Evolutionary conservation across 495 filamentous ascomycete species (phyloP).

Genomic region (Physcia stellaris): DNA sequence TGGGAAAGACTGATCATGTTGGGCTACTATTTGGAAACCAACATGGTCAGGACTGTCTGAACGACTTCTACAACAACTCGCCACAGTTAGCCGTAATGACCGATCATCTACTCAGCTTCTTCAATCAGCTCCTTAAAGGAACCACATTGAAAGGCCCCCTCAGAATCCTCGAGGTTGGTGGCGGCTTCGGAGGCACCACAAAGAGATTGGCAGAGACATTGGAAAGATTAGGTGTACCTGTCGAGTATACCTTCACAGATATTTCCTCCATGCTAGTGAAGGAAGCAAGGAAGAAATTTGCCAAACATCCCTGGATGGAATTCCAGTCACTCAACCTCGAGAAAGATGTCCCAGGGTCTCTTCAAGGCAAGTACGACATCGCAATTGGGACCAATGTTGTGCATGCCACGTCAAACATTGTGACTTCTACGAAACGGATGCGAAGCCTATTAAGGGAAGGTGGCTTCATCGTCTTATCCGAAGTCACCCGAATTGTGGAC

Average conservation of each 20-base stretch:
- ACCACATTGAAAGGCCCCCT: constrained; percentile 8
- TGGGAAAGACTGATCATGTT: constrained; percentile 17
- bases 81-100: constrained; percentile 18
- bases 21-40: constrained; percentile 17
- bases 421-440: constrained; percentile 19
- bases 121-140: constrained; percentile 8
- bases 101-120: constrained; percentile 14
- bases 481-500: constrained; percentile 25
- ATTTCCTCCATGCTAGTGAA: constrained; percentile 19
- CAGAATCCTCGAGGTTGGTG: constrained; percentile 18
- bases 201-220: constrained; percentile 10
- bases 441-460: constrained; percentile 22
- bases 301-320: constrained; percentile 14
- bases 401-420: constrained; percentile 32
- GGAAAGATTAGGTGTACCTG: constrained; percentile 4
- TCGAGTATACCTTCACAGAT: constrained; percentile 29
- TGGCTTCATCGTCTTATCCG: constrained; percentile 27
- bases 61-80: constrained; percentile 16
- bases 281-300: constrained; percentile 15
- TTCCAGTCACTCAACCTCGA: constrained; percentile 20
- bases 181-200: constrained; percentile 18
- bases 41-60: constrained; percentile 13
- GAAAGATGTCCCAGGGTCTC: constrained; percentile 6
- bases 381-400: constrained; percentile 35
- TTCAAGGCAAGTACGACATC: constrained; percentile 21